Conservation (phyloP, 2,329 filamentous ascomycete genomes). For the Exophiala bonariae region DNA sequence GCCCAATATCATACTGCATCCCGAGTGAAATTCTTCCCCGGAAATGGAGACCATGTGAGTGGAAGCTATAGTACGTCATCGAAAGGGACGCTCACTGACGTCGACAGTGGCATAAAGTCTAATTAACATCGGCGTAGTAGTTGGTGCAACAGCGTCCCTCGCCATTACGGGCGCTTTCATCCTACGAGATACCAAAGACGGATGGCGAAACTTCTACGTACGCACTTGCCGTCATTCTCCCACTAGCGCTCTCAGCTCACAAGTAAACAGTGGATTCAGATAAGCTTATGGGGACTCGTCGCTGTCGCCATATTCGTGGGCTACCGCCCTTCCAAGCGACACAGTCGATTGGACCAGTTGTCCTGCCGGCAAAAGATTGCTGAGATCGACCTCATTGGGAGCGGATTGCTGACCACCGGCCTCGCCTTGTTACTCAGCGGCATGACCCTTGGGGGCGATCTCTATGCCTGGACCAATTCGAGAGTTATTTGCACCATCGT, state of each 20-base stretch:
- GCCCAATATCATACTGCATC: constrained; percentile 21
- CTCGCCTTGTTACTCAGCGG: constrained; percentile 22
- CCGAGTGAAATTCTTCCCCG: constrained; percentile 25
- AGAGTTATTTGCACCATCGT: constrained; percentile 16
- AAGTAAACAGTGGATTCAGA: constrained; percentile 24
- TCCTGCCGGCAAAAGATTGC: constrained; percentile 23
- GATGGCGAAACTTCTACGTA: constrained; percentile 26
- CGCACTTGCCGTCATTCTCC: constrained; percentile 1
- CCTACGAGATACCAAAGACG: constrained; percentile 8
- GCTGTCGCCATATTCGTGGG: constrained; percentile 21
- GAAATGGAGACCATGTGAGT: constrained; percentile 25
- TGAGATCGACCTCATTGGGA: constrained; percentile 21
- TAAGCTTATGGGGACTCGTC: constrained; percentile 21
- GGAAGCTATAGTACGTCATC: no score
- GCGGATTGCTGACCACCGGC: constrained; percentile 15
- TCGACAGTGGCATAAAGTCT: constrained; percentile 21
- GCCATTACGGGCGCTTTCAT: constrained; percentile 21
- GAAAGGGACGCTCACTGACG: not conserved
- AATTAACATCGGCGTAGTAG: constrained; percentile 18
- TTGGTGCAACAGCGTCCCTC: constrained; percentile 18
- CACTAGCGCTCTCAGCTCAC: not conserved
- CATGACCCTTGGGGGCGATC: constrained; percentile 21
- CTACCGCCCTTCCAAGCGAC: constrained; percentile 24
- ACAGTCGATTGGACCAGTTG: constrained; percentile 22
- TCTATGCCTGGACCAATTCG: constrained; percentile 23